phyloP scores from a whole-genome alignment of 2,329 filamentous ascomycete species.

The Penicillium sp. region DNA sequence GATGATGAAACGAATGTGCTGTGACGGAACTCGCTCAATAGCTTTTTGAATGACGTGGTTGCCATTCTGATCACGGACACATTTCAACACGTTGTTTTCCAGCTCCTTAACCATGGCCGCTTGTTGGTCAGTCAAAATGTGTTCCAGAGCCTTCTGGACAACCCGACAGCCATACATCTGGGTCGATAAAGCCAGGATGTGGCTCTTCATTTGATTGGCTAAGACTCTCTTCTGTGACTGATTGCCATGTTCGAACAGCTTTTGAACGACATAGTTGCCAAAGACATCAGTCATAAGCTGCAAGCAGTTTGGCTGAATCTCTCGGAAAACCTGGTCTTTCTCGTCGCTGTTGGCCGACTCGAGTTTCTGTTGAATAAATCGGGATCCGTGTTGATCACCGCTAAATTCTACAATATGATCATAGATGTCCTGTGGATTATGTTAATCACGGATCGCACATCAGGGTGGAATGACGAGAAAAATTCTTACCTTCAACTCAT shows the following conservation, averaged over 20 bases:
- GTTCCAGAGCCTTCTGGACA: constrained; percentile 92
- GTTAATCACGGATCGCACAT: background rate
- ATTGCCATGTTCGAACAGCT: constrained; percentile 93
- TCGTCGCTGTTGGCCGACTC: constrained; percentile 93
- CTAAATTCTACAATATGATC: constrained; percentile 88
- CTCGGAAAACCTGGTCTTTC: constrained; percentile 83
- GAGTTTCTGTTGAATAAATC: constrained; percentile 91
- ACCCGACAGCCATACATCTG: constrained; percentile 95
- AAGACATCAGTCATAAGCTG: constrained; percentile 96
- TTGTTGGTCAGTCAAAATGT: constrained; percentile 90
- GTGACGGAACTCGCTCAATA: constrained; percentile 72
- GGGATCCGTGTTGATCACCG: constrained; percentile 90
- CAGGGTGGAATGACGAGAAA: background rate
- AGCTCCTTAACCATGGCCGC: constrained; percentile 78
- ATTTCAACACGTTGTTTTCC: constrained; percentile 67
- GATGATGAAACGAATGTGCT: constrained; percentile 82
- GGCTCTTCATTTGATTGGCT: constrained; percentile 81
- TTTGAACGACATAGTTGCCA: constrained; percentile 97
- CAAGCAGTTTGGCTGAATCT: constrained; percentile 77
- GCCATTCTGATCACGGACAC: constrained; percentile 83
- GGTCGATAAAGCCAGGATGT: constrained; percentile 71
- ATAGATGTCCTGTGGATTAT: constrained; percentile 65
- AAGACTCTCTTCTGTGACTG: constrained; percentile 87
- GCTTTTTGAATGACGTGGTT: constrained; percentile 97
- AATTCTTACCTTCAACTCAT: constrained; percentile 66